Conservation (phyloP, 2,329 filamentous ascomycete genomes). For the Pyrenophora graminea region DNA sequence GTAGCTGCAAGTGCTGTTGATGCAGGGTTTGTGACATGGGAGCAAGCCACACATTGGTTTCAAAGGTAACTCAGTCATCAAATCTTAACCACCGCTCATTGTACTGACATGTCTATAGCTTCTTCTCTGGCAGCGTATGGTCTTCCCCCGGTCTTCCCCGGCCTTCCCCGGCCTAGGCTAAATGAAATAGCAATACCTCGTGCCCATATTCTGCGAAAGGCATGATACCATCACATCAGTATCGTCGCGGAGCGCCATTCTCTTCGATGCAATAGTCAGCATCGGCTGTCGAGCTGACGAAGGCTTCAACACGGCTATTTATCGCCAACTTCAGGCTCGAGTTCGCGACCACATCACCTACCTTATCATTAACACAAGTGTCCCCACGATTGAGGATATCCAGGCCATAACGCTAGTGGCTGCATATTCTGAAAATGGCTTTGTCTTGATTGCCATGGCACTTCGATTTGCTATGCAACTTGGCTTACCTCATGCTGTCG, state of each 20-base stretch:
- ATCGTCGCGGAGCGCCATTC: conserved; percentile 52
- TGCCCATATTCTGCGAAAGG: conserved; percentile 54
- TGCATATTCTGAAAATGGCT: conserved; percentile 59
- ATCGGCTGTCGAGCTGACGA: conserved; percentile 57
- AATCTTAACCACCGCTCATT: background rate
- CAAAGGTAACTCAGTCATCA: conserved; percentile 18
- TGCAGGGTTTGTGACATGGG: conserved; percentile 30
- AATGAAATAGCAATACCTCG: conserved; percentile 51
- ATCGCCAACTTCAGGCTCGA: conserved; percentile 38
- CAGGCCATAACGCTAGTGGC: conserved; percentile 59
- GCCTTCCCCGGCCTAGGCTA: background rate
- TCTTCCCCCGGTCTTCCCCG: background rate
- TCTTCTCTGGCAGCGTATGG: conserved; percentile 39
- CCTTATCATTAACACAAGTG: conserved; percentile 48
- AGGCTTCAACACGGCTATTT: conserved; percentile 47
- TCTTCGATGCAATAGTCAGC: conserved; percentile 58
- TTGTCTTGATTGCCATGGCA: conserved; percentile 56
- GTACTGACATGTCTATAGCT: conserved; percentile 21
- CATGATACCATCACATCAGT: conserved; percentile 55
- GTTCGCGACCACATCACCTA: conserved; percentile 52
- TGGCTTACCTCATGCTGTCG: conserved; percentile 46
- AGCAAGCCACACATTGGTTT: conserved; percentile 34
- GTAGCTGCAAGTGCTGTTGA: conserved; percentile 28
- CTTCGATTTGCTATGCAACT: conserved; percentile 57
- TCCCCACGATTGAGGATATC: conserved; percentile 54